Evolutionary conservation across 2,329 filamentous ascomycete species (phyloP), one percentile per base, ranked within the genome.

Genomic region (Neofusicoccum ribis): DNA sequence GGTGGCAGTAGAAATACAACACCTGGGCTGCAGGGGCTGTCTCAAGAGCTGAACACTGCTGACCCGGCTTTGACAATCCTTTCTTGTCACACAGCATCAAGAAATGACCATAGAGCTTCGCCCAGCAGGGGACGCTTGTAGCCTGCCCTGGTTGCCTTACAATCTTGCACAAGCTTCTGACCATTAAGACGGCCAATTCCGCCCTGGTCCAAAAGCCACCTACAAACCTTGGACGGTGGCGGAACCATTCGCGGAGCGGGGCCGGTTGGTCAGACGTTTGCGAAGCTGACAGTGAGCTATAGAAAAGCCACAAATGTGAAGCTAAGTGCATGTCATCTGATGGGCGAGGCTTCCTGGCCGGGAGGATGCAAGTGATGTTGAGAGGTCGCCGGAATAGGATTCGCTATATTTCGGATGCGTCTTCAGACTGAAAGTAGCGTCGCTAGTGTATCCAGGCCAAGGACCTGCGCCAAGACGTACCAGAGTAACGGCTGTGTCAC

Each of bases 41-140:
- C 60, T 47, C 47, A 63, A 51, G 11, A 54, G 60, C 60, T 54
- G 46, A 52, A 46, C 23, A 49, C 27, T 44, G 60, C 60, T 63
- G 47, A 63, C 60, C 37, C 23, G 14, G 27, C 23, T 2, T 58
- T 15, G 54, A 34, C 20, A 46, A 46, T 39, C 54, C 23, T 12
- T 58, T 46, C 54, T 34, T 6, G 54, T 58, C 54, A 58, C 54
- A 58, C 54, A 36, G 15, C 54, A 27, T 31, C 11, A 6, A n/a
- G n/a, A n/a, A 11, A 27, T 2, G 20, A 2, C 39, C 39, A 58
- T 27, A 44, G 54, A 58, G 54, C 23, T 58, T 44, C 14, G 12
- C 4, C 6, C 5, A 17, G 54, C 54, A 58, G 54, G 39, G 51
- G 39, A 11, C 2, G 27, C 15, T 7, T 17, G 54, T 44, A 58